phyloP scores from a whole-genome alignment of 129 eudicot species.

The Daucus carota region DNA sequence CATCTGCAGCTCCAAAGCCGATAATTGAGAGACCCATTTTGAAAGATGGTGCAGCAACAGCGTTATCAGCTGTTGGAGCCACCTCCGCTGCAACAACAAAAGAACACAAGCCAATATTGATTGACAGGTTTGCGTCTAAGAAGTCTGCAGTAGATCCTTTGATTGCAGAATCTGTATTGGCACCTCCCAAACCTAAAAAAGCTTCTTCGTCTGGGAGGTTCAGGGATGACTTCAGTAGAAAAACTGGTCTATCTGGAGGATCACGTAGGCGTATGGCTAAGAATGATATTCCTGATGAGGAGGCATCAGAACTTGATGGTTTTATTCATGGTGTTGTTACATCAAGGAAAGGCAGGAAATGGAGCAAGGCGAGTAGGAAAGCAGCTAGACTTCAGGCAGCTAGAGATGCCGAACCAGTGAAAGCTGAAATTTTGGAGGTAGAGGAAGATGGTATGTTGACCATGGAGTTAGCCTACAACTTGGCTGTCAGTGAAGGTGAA shows the following conservation, averaged over 20 bases:
- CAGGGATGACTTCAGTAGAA: conserved; percentile 52
- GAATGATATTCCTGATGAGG: conserved; percentile 39
- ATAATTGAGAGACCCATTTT: conserved; percentile 44
- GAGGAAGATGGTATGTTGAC: conserved; percentile 74
- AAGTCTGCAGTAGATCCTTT: conserved; percentile 52
- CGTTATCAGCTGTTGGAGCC: conserved; percentile 21
- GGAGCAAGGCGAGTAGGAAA: conserved; percentile 85
- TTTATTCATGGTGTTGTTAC: conserved; percentile 48
- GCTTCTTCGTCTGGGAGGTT: conserved; percentile 36
- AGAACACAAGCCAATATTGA: conserved; percentile 65
- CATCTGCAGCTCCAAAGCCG: conserved; percentile 30
- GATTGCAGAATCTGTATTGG: conserved; percentile 63
- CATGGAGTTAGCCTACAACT: conserved; percentile 81
- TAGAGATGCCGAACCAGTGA: conserved; percentile 78
- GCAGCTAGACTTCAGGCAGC: conserved; percentile 93
- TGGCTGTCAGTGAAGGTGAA: conserved; percentile 88
- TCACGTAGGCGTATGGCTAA: conserved; percentile 49
- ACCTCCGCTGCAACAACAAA: conserved; percentile 28
- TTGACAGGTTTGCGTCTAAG: conserved; percentile 84
- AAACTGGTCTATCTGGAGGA: conserved; percentile 43
- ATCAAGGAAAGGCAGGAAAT: conserved; percentile 76
- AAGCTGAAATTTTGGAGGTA: conserved; percentile 88
- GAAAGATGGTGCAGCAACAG: conserved; percentile 65
- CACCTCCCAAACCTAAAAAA: conserved; percentile 70
- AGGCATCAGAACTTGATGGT: conserved; percentile 53